These are phyloP conservation scores for Copromyces sp. DNA, from an alignment of 495 filamentous ascomycete genomes.

Conservation along the genomic window DNA sequence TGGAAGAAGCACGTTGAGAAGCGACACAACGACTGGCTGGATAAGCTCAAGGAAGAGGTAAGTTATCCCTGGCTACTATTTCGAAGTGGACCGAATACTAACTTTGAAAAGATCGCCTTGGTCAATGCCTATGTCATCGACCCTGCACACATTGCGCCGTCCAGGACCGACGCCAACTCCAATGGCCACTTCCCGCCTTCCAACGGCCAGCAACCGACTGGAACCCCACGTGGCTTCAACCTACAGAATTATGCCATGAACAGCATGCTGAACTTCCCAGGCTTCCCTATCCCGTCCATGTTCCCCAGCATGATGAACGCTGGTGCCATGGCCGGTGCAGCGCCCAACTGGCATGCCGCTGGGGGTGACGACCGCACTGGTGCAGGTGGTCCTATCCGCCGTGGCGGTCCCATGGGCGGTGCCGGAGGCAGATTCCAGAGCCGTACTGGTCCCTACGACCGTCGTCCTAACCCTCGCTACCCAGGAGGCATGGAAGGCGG, in stretches of 20 bases:
- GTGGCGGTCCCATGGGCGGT: slow-evolving; percentile 30
- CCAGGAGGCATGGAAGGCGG: slow-evolving; percentile 16
- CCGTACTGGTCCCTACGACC: slow-evolving; percentile 39
- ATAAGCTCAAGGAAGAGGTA: slow-evolving; percentile 73
- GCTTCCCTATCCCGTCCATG: slow-evolving; percentile 37
- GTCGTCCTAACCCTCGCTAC: slow-evolving; percentile 36
- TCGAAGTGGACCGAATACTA: not conserved
- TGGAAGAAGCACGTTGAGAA: slow-evolving; percentile 99
- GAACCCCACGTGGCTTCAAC: slow-evolving; percentile 87
- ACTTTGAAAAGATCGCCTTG: slow-evolving; percentile 54
- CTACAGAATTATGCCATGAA: slow-evolving; percentile 52
- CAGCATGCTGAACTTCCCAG: slow-evolving; percentile 45
- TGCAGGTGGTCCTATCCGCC: slow-evolving; percentile 34
- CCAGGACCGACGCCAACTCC: slow-evolving; percentile 89
- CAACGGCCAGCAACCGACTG: slow-evolving; percentile 62
- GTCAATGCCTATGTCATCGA: slow-evolving; percentile 92
- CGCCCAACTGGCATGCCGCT: slow-evolving; percentile 34
- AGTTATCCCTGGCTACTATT: slow-evolving; percentile 19
- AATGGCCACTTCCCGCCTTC: slow-evolving; percentile 85
- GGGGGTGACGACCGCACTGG: slow-evolving; percentile 34
- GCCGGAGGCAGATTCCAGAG: slow-evolving; percentile 33
- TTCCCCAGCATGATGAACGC: slow-evolving; percentile 49
- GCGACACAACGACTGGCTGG: slow-evolving; percentile 81
- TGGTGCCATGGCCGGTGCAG: slow-evolving; percentile 33
- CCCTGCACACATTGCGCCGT: slow-evolving; percentile 83